Evolutionary conservation across 176 grass and related monocot species (phyloP), one percentile per base, ranked within the genome.

Genomic region (barley (Hordeum vulgare)): DNA sequence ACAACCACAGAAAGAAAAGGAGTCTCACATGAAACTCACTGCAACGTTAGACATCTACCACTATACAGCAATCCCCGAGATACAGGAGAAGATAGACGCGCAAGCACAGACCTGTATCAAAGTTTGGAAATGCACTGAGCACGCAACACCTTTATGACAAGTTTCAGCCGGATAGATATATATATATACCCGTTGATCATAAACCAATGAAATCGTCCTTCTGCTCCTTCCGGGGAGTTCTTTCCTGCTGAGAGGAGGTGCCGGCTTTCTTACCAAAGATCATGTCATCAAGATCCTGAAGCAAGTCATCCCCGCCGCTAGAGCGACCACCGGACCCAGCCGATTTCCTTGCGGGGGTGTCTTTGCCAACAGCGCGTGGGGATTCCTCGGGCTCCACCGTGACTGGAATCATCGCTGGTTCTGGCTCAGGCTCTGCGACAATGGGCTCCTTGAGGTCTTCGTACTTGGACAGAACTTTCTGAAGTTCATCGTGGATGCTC

Each of bases 321-420:
- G 79, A 72, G 25, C 45, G 71, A 53, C 80, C 47, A 33, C 83
- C 56, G 4, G 76, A 66, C 45, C 54, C 66, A 59, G 60, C 61
- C 9, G 85, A 84, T 35, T 83, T 92, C 76, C 74, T 90, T 14
- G 25, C 34, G 60, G 82, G 68, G 62, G 45, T 36, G 7, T 94
- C 89, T 70, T 66, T 87, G 49, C 71, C 61, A 31, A 72, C 44
- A 75, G 67, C 15, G 2, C 80, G 75, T 17, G 92, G 86, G 40
- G 88, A 90, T 37, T 94, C 85, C 69, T 97, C 90, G 27, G 88
- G 88, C 81, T 94, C 95, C 35, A 92, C 89, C 9, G 84, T 88
- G 5, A 95, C 87, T 39, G 91, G 93, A 84, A 95, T 98, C 79
- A 88, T 93, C 1, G 93, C 93, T 61, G 93, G 96, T 59, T 95